Evolutionary conservation across 2,329 filamentous ascomycete species (phyloP).

Genomic region (Diaporthe helianthi): DNA sequence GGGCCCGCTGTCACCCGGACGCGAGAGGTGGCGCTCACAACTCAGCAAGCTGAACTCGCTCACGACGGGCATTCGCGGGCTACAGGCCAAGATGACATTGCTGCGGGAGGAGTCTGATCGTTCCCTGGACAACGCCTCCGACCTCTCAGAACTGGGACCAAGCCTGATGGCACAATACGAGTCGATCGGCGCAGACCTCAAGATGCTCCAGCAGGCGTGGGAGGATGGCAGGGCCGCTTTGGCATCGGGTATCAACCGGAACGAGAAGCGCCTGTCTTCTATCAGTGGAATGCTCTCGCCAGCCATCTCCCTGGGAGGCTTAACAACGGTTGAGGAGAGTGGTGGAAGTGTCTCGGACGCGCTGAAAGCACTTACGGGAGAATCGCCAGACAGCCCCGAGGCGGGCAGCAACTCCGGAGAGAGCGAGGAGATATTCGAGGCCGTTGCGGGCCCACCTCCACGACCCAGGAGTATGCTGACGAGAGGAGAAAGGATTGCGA

Average conservation of each 20-base stretch:
- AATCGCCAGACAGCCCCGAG: slow-evolving; percentile 58
- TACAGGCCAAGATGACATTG: slow-evolving; percentile 94
- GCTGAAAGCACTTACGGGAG: slow-evolving; percentile 79
- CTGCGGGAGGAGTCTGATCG: slow-evolving; percentile 88
- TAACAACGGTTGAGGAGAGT: slow-evolving; percentile 62
- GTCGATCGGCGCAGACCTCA: slow-evolving; percentile 87
- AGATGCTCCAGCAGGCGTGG: slow-evolving; percentile 82
- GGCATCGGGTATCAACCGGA: slow-evolving; percentile 80
- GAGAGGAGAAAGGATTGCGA: slow-evolving; percentile 84
- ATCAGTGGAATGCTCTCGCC: slow-evolving; percentile 67
- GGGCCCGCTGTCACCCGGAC: slow-evolving; percentile 70
- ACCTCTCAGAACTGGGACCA: slow-evolving; percentile 77
- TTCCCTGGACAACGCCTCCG: slow-evolving; percentile 75
- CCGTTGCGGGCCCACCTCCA: slow-evolving; percentile 77
- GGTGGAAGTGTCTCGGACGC: slow-evolving; percentile 61
- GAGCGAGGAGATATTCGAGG: slow-evolving; percentile 87
- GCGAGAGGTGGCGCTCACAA: slow-evolving; percentile 85
- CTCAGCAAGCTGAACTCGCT: slow-evolving; percentile 87
- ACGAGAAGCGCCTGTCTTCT: slow-evolving; percentile 73
- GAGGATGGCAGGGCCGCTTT: slow-evolving; percentile 86
- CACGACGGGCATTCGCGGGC: slow-evolving; percentile 85
- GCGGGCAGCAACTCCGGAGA: slow-evolving; percentile 61
- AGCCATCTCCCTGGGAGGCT: slow-evolving; percentile 69
- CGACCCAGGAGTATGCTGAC: slow-evolving; percentile 75
- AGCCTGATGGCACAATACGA: slow-evolving; percentile 91